Percentiles rank a stretch among this genome's conserved stretches.
Evolutionary conservation across 345 rosid species (phyloP).

Genomic region (Psidium friedrichsthalianum): DNA sequence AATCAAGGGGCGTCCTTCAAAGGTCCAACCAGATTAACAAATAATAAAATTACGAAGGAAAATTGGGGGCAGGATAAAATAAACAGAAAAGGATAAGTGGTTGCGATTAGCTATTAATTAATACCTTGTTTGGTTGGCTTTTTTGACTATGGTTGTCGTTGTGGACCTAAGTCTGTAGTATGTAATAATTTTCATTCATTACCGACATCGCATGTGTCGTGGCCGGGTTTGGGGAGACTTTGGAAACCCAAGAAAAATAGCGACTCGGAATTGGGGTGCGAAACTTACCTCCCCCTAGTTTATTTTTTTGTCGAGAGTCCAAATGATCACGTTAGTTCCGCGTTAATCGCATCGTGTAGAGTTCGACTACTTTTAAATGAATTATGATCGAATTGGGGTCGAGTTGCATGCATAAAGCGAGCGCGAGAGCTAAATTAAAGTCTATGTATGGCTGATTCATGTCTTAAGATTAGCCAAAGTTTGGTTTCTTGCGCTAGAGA

Average conservation of each 20-base stretch:
- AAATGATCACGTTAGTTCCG: too few species aligned
- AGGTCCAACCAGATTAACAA: neutral
- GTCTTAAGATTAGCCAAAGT: neutral
- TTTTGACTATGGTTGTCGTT: neutral
- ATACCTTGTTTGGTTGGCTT: neutral
- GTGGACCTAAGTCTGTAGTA: neutral
- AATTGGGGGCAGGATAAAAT: neutral
- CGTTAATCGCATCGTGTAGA: accelerated
- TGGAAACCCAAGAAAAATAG: neutral
- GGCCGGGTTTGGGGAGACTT: neutral
- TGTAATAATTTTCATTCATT: neutral
- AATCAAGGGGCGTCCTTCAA: neutral
- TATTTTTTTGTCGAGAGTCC: too few species aligned
- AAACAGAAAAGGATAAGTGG: neutral
- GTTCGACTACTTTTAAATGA: neutral
- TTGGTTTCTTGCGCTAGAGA: neutral
- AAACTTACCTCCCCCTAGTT: too few species aligned
- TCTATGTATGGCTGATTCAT: neutral
- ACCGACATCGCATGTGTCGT: neutral
- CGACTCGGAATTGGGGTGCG: neutral
- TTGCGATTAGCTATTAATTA: neutral
- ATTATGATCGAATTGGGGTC: accelerated
- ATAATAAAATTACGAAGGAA: neutral
- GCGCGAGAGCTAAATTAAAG: neutral
- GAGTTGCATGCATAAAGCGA: neutral